A percentile compares a stretch with the other conserved stretches of the same genome.
Conservation (phyloP, 2,329 filamentous ascomycete species). For the Alternaria sp. region DNA sequence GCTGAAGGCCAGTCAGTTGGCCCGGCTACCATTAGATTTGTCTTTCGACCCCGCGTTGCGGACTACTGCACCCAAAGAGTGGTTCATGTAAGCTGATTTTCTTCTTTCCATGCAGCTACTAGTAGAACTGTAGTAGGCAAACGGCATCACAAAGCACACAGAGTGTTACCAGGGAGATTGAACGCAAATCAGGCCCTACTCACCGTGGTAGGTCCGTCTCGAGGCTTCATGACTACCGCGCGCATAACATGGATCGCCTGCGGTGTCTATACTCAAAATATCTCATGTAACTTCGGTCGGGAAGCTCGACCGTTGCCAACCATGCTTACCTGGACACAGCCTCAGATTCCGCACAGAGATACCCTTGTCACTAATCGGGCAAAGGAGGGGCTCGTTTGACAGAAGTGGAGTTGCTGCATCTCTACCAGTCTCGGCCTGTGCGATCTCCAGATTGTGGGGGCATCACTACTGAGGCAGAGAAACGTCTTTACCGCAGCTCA, state of each 20-base stretch:
- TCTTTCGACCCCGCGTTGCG: not conserved
- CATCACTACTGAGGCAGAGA: not conserved
- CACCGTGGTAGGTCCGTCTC: slow-evolving; percentile 1
- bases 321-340: slow-evolving; percentile 3
- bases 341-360: slow-evolving; percentile 2
- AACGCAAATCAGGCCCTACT: not conserved
- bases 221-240: not conserved
- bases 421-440: not conserved
- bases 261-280: slow-evolving; percentile 2
- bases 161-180: not conserved
- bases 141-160: not conserved
- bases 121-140: not conserved
- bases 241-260: slow-evolving; percentile 1
- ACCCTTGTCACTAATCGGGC: not conserved
- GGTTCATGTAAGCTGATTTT: slow-evolving; percentile 1
- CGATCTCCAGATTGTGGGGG: not conserved
- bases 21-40: not conserved
- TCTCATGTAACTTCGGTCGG: not conserved
- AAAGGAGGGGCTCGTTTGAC: slow-evolving; percentile 1
- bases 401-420: slow-evolving; percentile 2
- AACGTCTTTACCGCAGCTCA: not conserved
- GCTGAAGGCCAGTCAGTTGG: not conserved
- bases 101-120: slow-evolving; percentile 1
- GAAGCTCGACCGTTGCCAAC: not conserved
- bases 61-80: not conserved